Evolutionary conservation across 768 basidiomycete species (phyloP).

Genomic region (Macrolepiota fuliginosa): DNA sequence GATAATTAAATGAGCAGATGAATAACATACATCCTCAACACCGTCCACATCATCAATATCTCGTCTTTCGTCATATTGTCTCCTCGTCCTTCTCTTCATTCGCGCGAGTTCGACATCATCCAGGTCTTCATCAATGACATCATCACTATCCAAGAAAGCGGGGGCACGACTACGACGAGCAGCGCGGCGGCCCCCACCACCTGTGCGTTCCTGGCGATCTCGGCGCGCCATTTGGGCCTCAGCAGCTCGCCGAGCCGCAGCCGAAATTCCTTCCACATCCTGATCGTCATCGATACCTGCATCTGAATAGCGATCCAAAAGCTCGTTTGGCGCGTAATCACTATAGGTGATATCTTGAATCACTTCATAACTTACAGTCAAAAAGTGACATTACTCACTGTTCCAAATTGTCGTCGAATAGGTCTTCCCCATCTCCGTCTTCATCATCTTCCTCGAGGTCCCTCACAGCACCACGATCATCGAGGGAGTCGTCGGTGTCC

Average conservation of each 20-base stretch:
- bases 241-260: slow-evolving; percentile 71
- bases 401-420: slow-evolving; percentile 80
- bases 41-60: slow-evolving; percentile 92
- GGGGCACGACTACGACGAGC: slow-evolving; percentile 80
- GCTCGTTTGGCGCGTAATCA: slow-evolving; percentile 83
- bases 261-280: slow-evolving; percentile 65
- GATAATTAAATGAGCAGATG: background rate
- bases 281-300: slow-evolving; percentile 84
- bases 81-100: slow-evolving; percentile 79
- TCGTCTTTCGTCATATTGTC: slow-evolving; percentile 91
- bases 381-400: slow-evolving; percentile 43
- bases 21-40: slow-evolving; percentile 69
- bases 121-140: slow-evolving; percentile 69
- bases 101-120: slow-evolving; percentile 67
- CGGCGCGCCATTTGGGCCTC: slow-evolving; percentile 87
- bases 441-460: slow-evolving; percentile 73
- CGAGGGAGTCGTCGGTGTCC: slow-evolving; percentile 80
- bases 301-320: slow-evolving; percentile 85
- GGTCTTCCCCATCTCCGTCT: slow-evolving; percentile 89
- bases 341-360: slow-evolving; percentile 31
- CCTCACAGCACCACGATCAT: slow-evolving; percentile 64
- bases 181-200: slow-evolving; percentile 70
- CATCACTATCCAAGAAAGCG: slow-evolving; percentile 83
- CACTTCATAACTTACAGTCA: slow-evolving; percentile 8
- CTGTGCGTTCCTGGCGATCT: slow-evolving; percentile 70